phyloP scores from a whole-genome alignment of 257 asterid genomes.

The Phtheirospermum japonicum region DNA sequence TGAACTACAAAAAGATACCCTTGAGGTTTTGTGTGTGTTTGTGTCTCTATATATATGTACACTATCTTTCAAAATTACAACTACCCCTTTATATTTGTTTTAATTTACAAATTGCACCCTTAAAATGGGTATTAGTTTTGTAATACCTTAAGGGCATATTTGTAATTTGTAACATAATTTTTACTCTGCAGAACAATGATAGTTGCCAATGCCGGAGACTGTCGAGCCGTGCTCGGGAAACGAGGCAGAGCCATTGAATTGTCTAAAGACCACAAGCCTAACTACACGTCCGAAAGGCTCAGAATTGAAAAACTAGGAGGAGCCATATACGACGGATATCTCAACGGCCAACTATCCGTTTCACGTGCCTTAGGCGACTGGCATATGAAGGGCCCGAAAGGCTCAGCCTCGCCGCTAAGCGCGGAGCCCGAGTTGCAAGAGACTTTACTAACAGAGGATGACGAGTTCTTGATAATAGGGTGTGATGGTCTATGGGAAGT shows the following conservation, averaged over 20 bases:
- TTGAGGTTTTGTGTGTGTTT: no score
- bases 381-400: conserved; percentile 86
- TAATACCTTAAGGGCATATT: no score
- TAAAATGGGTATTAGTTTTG: no score
- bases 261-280: conserved; percentile 79
- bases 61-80: no score
- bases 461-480: conserved; percentile 75
- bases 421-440: conserved; percentile 81
- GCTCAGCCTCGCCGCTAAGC: conserved; percentile 63
- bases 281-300: conserved; percentile 48
- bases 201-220: conserved; percentile 87
- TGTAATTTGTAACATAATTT: not conserved
- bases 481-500: conserved; percentile 92
- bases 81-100: no score
- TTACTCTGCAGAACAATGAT: conserved; percentile 59
- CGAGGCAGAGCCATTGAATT: conserved; percentile 73
- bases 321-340: conserved; percentile 73
- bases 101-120: no score
- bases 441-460: conserved; percentile 54
- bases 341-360: conserved; percentile 76
- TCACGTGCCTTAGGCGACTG: conserved; percentile 87
- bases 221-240: conserved; percentile 82
- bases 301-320: conserved; percentile 83
- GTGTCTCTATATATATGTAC: no score
- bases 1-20: no score